Percentiles rank a stretch among this genome's conserved stretches.
These are phyloP conservation scores for Scheffersomyces stipitis DNA, from an alignment of 805 yeast genomes.

Conservation along the genomic window DNA sequence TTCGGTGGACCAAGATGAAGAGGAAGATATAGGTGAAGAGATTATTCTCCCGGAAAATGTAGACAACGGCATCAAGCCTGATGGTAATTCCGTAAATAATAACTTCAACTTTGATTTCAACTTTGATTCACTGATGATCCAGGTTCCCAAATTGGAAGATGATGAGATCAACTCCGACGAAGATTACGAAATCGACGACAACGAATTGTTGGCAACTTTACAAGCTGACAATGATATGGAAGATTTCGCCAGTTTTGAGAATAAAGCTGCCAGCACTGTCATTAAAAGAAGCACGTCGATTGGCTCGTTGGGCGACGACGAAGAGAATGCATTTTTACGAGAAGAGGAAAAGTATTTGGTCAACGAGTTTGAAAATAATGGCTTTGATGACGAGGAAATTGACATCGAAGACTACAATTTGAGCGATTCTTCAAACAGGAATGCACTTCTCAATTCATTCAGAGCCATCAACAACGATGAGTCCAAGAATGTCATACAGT, in stretches of 20 bases:
- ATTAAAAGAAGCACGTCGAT: conserved; percentile 25
- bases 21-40: conserved; percentile 67
- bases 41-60: conserved; percentile 6
- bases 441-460: conserved; percentile 17
- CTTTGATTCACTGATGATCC: conserved; percentile 35
- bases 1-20: conserved; percentile 27
- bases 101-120: conserved; percentile 23
- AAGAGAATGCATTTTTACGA: conserved; percentile 37
- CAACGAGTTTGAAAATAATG: conserved; percentile 46
- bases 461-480: conserved; percentile 19
- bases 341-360: conserved; percentile 47
- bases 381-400: conserved; percentile 43
- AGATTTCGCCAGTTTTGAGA: conserved; percentile 25
- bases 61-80: neutral
- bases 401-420: conserved; percentile 24
- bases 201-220: conserved; percentile 45
- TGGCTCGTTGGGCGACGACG: conserved; percentile 34
- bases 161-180: conserved; percentile 56
- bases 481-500: conserved; percentile 40
- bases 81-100: conserved; percentile 17
- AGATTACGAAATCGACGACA: conserved; percentile 60
- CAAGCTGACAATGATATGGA: conserved; percentile 48
- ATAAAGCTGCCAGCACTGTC: conserved; percentile 6
- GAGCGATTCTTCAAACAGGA: conserved; percentile 12
- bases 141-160: conserved; percentile 53